Base-by-base conservation (phyloP, 768 basidiomycete genomes). In the Tricholomella constricta region DNA sequence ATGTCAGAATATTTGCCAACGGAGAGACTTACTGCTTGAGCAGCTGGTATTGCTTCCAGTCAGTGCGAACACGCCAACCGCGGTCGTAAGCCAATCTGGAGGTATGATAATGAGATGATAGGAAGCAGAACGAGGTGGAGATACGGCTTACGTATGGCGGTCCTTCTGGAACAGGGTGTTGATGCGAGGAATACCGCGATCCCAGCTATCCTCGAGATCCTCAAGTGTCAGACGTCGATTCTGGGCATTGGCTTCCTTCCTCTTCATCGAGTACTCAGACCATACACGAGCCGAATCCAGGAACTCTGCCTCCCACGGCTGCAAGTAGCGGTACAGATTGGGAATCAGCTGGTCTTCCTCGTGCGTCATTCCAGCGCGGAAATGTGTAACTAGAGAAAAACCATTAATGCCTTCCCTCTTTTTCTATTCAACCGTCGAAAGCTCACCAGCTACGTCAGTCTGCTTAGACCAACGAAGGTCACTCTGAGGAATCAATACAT, bases 151-250 rank as follows among this genome's bases (percentile, higher is more conserved):
- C 78, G 94, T 97, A 59, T 96, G 94, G 14, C 94, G 84, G 65
- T 98, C 96, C 76, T 96, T 97, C 76, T 98, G 96, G 89, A 98
- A 99, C 41, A 99, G 75, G 0, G 96, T 98, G 73, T 98, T 98
- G 78, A 99, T 98, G 62, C 97, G 86, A 48, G 95, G 95, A 66
- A 98, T 97, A 73, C 95, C 94, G 59, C 95, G 88, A 72, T 98
- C 96, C 96, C 96, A 98, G 63, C 89, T 93, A 65, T 99, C 95
- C 69, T 98, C 97, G 23, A 98, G 80, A 78, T 98, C 97, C 69
- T 99, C 97, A 17, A 99, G 78, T 2, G 97, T 99, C 49, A 99
- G 79, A 14, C 97, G 88, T 51, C 96, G 88, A 72, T 98, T 98
- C 68, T 97, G 94, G 1, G 97, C 96, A 58, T 94, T 97, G n/a